Evolutionary conservation across 257 asterid genomes (phyloP).

Genomic region (Fraxinus quadrangulata): DNA sequence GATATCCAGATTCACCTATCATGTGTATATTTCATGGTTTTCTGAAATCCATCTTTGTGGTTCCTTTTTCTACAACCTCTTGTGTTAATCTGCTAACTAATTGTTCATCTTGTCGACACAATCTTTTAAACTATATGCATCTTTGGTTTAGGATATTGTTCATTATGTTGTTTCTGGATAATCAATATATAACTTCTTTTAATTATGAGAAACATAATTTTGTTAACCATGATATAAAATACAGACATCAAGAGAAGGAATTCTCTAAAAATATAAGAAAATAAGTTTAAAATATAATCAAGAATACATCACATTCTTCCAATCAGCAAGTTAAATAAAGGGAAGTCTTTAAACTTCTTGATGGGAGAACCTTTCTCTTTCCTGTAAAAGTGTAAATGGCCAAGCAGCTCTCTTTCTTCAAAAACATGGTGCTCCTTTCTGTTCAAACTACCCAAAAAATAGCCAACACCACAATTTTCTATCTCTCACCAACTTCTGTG

Average conservation of each 20-base stretch:
- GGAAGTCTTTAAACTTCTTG: background rate
- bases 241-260: background rate
- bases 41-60: background rate
- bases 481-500: background rate
- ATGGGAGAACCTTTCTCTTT: background rate
- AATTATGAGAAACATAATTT: background rate
- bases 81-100: background rate
- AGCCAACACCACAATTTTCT: background rate
- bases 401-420: background rate
- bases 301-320: background rate
- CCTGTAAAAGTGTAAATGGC: background rate
- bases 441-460: background rate
- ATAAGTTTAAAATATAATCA: background rate
- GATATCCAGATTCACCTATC: background rate
- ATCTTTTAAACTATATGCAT: background rate
- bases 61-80: background rate
- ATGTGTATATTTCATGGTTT: background rate
- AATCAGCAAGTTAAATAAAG: background rate
- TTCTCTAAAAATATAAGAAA: background rate
- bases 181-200: background rate
- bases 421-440: background rate
- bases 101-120: background rate
- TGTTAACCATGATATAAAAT: background rate
- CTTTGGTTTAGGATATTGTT: background rate
- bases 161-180: background rate